phyloP scores from a whole-genome alignment of 768 basidiomycete species.

The Rhizopogon vinicolor region DNA sequence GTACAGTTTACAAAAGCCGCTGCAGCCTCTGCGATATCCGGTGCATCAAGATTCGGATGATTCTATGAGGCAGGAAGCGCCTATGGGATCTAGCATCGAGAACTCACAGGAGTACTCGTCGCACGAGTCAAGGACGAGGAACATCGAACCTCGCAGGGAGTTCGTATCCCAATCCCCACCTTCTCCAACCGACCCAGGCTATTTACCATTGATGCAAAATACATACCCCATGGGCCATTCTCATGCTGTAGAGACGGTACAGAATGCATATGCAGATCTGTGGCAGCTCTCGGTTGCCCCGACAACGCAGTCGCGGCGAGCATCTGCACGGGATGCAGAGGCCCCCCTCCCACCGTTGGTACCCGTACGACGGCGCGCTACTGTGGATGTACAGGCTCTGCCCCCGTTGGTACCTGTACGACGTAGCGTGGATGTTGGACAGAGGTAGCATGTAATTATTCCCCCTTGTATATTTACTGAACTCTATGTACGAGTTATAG shows the following conservation, averaged over 20 bases:
- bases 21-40: slow-evolving; percentile 19
- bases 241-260: not conserved
- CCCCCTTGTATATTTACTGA: too few species aligned
- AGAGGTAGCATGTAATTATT: too few species aligned
- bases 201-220: not conserved
- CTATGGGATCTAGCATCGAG: slow-evolving; percentile 10
- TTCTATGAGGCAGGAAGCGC: not conserved
- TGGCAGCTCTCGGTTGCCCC: slow-evolving; percentile 5
- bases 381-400: slow-evolving; percentile 4
- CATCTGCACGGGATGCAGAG: not conserved
- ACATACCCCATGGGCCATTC: slow-evolving; percentile 3
- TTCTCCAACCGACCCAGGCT: not conserved
- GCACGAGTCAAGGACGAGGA: slow-evolving; percentile 14
- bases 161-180: not conserved
- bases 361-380: slow-evolving; percentile 19
- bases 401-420: too few species aligned
- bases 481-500: too few species aligned
- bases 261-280: not conserved
- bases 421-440: too few species aligned
- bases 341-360: slow-evolving; percentile 12
- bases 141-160: not conserved
- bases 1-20: slow-evolving; percentile 15
- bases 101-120: slow-evolving; percentile 20
- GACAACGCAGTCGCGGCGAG: not conserved
- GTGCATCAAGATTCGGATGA: slow-evolving; percentile 8